Conservation (phyloP, 768 basidiomycete genomes). For the Leucocoprinus sp. region DNA sequence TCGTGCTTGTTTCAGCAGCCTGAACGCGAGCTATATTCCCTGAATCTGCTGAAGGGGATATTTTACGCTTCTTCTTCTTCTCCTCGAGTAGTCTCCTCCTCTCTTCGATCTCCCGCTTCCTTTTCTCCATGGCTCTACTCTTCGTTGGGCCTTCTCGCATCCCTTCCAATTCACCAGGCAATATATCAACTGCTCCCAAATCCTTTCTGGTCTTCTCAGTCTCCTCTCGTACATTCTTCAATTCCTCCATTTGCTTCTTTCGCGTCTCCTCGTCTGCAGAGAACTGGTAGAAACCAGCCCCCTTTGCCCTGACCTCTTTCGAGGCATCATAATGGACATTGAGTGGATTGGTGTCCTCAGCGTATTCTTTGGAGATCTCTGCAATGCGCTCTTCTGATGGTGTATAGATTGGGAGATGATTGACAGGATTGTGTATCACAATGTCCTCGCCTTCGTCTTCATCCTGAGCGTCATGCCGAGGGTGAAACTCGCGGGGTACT, state of each 20-base stretch:
- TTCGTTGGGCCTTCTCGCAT: slow-evolving; percentile 37
- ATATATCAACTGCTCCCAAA: slow-evolving; percentile 49
- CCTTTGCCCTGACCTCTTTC: slow-evolving; percentile 77
- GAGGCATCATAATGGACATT: slow-evolving; percentile 76
- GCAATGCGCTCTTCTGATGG: slow-evolving; percentile 75
- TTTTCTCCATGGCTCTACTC: slow-evolving; percentile 62
- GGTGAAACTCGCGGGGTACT: slow-evolving; percentile 59
- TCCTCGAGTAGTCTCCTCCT: slow-evolving; percentile 53
- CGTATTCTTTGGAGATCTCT: slow-evolving; percentile 59
- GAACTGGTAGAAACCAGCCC: slow-evolving; percentile 90
- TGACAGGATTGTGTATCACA: slow-evolving; percentile 50
- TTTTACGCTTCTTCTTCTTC: slow-evolving; percentile 47
- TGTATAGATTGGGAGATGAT: slow-evolving; percentile 84
- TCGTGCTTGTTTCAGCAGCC: neutral
- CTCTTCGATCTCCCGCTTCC: slow-evolving; percentile 69
- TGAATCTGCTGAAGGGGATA: slow-evolving; percentile 10
- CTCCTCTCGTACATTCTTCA: slow-evolving; percentile 59
- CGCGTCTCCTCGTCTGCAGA: slow-evolving; percentile 79
- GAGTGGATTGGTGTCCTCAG: slow-evolving; percentile 67
- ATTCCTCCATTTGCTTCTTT: slow-evolving; percentile 72
- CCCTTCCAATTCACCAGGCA: slow-evolving; percentile 71
- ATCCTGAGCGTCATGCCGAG: slow-evolving; percentile 35
- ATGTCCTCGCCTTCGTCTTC: slow-evolving; percentile 25
- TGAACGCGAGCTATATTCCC: neutral
- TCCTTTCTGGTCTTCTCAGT: slow-evolving; percentile 59